Percentiles rank a stretch among this genome's conserved stretches.
phyloP scores from a whole-genome alignment of 495 filamentous ascomycete genomes.

The Neurospora tetrasperma region DNA sequence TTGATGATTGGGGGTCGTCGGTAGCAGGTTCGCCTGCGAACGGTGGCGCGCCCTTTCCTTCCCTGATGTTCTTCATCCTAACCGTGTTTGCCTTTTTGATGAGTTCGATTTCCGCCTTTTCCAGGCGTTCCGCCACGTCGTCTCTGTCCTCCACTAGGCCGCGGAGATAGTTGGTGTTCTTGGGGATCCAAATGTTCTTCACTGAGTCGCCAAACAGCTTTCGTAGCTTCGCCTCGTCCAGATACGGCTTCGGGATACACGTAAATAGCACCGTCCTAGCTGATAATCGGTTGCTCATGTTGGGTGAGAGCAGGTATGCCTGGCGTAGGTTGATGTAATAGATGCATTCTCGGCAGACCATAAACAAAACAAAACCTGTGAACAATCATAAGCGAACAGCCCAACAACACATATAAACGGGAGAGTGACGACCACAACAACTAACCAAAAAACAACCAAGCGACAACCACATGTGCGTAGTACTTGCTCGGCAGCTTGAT shows the following conservation, averaged over 20 bases:
- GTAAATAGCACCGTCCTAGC: constrained; percentile 62
- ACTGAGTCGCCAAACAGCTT: constrained; percentile 52
- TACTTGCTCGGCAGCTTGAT: constrained; percentile 40
- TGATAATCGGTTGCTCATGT: constrained; percentile 54
- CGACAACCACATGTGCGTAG: constrained; percentile 53
- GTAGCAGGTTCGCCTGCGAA: constrained; percentile 22
- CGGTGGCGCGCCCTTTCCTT: constrained; percentile 5
- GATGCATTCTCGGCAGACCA: constrained; percentile 54
- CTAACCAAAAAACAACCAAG: constrained; percentile 58
- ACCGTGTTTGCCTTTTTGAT: constrained; percentile 51
- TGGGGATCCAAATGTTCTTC: constrained; percentile 51
- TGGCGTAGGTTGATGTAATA: constrained; percentile 62
- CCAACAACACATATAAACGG: not conserved
- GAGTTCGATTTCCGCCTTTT: constrained; percentile 54
- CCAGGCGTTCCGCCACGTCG: constrained; percentile 48
- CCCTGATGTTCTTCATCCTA: constrained; percentile 36
- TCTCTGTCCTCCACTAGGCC: constrained; percentile 51
- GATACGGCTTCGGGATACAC: constrained; percentile 50
- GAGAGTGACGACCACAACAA: not conserved
- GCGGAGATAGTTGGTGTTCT: constrained; percentile 44
- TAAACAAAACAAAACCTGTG: constrained; percentile 54
- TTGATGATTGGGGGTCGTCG: not conserved
- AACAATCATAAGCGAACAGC: not conserved
- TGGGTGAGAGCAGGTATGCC: constrained; percentile 59
- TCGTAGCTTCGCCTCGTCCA: constrained; percentile 44